These are phyloP conservation scores for Sindora glabra DNA, from an alignment of 306 rosid species.

Conservation along the genomic window DNA sequence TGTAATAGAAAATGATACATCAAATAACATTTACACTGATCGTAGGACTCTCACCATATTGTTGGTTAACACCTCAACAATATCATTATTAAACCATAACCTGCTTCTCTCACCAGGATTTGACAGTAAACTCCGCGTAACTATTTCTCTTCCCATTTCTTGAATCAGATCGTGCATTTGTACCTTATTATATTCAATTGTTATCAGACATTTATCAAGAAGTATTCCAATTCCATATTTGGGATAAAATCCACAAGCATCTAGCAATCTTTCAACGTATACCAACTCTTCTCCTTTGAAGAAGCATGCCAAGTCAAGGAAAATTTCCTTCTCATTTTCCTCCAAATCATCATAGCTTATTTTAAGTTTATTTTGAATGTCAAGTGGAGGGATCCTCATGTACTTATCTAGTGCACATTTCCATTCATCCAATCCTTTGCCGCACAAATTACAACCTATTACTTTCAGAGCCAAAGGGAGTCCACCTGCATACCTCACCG, in stretches of 20 bases:
- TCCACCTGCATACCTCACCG: constrained; percentile 7
- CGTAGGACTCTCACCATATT: background rate
- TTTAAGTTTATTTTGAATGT: constrained; percentile 5
- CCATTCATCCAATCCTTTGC: background rate
- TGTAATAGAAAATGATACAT: background rate
- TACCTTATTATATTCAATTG: background rate
- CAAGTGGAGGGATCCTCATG: background rate
- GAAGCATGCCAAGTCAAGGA: constrained; percentile 21
- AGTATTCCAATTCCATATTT: background rate
- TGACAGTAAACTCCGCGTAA: background rate
- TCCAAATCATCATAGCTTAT: constrained; percentile 1
- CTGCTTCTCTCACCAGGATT: background rate
- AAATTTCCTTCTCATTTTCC: background rate
- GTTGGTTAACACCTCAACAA: background rate
- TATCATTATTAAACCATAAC: background rate
- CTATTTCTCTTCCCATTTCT: background rate
- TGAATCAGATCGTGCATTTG: background rate
- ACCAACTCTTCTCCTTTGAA: background rate
- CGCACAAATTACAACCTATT: constrained; percentile 5
- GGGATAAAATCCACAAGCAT: background rate
- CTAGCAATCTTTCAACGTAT: background rate
- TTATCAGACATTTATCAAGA: background rate
- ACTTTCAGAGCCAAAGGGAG: background rate
- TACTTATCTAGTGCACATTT: background rate
- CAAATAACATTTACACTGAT: too few species aligned